A percentile compares a stretch with the other conserved stretches of the same genome.
Conservation (phyloP, 2,329 filamentous ascomycete genomes). For the Tolypocladium guangdongense region DNA sequence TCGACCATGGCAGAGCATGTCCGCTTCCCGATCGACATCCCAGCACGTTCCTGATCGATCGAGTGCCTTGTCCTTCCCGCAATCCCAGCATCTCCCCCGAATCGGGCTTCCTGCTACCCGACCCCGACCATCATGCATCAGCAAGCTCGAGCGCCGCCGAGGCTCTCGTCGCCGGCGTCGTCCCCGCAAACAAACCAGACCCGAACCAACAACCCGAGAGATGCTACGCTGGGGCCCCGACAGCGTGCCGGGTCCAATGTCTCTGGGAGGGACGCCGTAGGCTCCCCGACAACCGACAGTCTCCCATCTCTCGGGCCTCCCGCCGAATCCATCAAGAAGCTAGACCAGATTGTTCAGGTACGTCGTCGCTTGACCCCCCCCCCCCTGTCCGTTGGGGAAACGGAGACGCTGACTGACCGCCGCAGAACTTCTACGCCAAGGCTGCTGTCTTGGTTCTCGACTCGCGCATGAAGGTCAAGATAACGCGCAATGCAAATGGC, state of each 20-base stretch:
- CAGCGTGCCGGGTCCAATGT: conserved; percentile 33
- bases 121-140: conserved; percentile 61
- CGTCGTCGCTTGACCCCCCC: conserved; percentile 1
- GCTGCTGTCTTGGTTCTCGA: conserved; percentile 75
- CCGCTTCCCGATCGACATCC: conserved; percentile 1
- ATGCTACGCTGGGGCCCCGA: conserved; percentile 34
- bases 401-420: neutral
- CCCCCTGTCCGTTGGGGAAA: neutral
- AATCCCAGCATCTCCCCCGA: neutral
- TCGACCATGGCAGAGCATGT: conserved; percentile 4
- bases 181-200: conserved; percentile 62
- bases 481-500: conserved; percentile 27
- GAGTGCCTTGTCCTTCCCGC: neutral
- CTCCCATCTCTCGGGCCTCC: conserved; percentile 37
- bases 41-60: neutral
- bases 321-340: conserved; percentile 61
- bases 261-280: conserved; percentile 24
- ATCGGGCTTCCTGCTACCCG: neutral
- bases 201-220: conserved; percentile 65
- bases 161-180: conserved; percentile 61
- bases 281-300: conserved; percentile 38
- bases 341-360: conserved; percentile 91
- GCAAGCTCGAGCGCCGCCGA: conserved; percentile 65
- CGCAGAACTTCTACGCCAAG: conserved; percentile 84
- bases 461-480: conserved; percentile 62